phyloP scores from a whole-genome alignment of 139 green algal species.

The Chlorella ohadii region DNA sequence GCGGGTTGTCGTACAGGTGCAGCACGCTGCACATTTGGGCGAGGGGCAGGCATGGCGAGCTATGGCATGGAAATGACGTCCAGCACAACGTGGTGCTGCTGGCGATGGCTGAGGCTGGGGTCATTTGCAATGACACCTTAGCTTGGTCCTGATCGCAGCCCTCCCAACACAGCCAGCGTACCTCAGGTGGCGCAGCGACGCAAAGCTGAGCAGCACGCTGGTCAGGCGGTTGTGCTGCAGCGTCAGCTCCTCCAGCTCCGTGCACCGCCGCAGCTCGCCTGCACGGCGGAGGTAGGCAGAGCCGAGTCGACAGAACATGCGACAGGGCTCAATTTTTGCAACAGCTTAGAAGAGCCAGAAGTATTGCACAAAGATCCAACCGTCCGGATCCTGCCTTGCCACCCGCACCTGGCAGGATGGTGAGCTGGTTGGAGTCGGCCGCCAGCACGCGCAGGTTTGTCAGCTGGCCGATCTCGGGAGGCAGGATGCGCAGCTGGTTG shows the following conservation, averaged over 20 bases:
- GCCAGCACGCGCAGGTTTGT: slow-evolving; percentile 66
- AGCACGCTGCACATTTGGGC: slow-evolving; percentile 42
- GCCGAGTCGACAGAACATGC: no score
- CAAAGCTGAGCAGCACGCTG: slow-evolving; percentile 74
- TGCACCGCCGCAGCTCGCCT: slow-evolving; percentile 80
- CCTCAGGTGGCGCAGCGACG: slow-evolving; percentile 54
- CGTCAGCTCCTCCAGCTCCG: slow-evolving; percentile 77
- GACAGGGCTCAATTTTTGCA: no score
- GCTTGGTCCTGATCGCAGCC: no score
- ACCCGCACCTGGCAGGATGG: slow-evolving; percentile 72
- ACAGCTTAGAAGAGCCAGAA: no score
- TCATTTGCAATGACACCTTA: no score
- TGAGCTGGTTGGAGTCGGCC: slow-evolving; percentile 86
- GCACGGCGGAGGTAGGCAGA: not conserved
- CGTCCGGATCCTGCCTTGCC: not conserved
- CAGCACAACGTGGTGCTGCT: no score
- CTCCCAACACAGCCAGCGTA: no score
- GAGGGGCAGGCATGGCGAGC: not conserved
- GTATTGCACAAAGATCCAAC: no score
- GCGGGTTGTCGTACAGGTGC: slow-evolving; percentile 89
- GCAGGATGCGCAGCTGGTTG: slow-evolving; percentile 80
- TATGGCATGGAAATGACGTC: no score
- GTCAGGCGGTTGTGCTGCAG: slow-evolving; percentile 89
- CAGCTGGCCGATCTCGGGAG: slow-evolving; percentile 70
- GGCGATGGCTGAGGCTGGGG: no score